Percentiles rank a stretch among this genome's conserved stretches.
Conservation (phyloP, 495 filamentous ascomycete genomes). For the Trypethelium eluteriae region DNA sequence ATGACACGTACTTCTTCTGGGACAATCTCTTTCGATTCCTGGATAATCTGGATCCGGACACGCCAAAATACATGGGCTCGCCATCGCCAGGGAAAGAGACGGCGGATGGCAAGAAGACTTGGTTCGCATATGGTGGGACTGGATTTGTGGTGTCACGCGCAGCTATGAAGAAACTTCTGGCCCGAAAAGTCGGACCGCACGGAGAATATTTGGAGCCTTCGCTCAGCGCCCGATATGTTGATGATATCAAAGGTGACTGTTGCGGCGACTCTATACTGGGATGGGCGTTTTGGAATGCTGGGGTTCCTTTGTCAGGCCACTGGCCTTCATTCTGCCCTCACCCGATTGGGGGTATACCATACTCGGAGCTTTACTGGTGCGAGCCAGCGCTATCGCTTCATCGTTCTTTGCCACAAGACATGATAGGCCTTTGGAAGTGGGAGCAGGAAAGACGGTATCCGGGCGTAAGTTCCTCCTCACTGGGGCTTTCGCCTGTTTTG, state of each 20-base stretch:
- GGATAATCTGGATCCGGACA: slow-evolving; percentile 40
- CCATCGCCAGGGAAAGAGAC: slow-evolving; percentile 25
- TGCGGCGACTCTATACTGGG: slow-evolving; percentile 19
- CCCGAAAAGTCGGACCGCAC: not conserved
- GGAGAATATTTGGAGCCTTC: not conserved
- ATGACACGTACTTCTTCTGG: slow-evolving; percentile 61
- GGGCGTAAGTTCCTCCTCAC: slow-evolving; percentile 2
- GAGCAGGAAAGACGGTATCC: slow-evolving; percentile 12
- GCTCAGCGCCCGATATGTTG: slow-evolving; percentile 21
- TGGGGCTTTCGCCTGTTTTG: not conserved
- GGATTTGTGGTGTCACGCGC: slow-evolving; percentile 46
- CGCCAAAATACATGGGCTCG: slow-evolving; percentile 50
- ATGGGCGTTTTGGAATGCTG: slow-evolving; percentile 1
- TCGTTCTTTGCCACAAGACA: slow-evolving; percentile 16
- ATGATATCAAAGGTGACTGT: slow-evolving; percentile 15
- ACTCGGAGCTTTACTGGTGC: slow-evolving; percentile 22
- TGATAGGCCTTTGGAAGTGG: slow-evolving; percentile 18
- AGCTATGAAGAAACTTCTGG: slow-evolving; percentile 37
- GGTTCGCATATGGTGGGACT: slow-evolving; percentile 51
- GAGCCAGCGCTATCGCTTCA: slow-evolving; percentile 26
- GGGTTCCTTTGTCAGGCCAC: slow-evolving; percentile 9
- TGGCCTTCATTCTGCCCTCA: slow-evolving; percentile 20
- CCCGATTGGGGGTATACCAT: slow-evolving; percentile 5
- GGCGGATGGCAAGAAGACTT: slow-evolving; percentile 25
- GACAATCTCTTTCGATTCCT: slow-evolving; percentile 54